These are phyloP conservation scores for Colletotrichum aenigma DNA, from an alignment of 2,329 filamentous ascomycete genomes.

Conservation along the genomic window DNA sequence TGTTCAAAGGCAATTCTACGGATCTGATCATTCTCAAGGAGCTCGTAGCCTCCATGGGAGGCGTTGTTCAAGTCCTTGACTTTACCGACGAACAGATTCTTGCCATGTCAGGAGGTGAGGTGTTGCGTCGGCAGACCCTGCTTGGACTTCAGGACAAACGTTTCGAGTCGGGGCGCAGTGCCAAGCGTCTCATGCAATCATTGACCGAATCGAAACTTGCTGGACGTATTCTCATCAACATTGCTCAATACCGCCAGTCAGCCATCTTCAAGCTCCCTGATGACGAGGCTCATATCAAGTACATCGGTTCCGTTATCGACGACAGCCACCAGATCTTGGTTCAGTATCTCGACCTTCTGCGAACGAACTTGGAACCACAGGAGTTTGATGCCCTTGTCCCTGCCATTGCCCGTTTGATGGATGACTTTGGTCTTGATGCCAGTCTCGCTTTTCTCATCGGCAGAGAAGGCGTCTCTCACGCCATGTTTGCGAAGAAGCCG, in stretches of 20 bases:
- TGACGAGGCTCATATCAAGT: slow-evolving; percentile 81
- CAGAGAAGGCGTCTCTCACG: slow-evolving; percentile 73
- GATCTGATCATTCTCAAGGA: slow-evolving; percentile 92
- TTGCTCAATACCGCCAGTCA: slow-evolving; percentile 89
- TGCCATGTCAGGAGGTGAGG: slow-evolving; percentile 85
- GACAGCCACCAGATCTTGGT: slow-evolving; percentile 85
- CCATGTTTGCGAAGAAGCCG: slow-evolving; percentile 48
- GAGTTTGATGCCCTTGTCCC: slow-evolving; percentile 84
- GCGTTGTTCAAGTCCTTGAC: slow-evolving; percentile 84
- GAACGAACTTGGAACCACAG: slow-evolving; percentile 74
- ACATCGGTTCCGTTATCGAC: slow-evolving; percentile 85
- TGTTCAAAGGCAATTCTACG: slow-evolving; percentile 82
- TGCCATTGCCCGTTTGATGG: slow-evolving; percentile 73
- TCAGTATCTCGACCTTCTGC: slow-evolving; percentile 89
- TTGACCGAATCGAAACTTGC: slow-evolving; percentile 80
- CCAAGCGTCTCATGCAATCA: slow-evolving; percentile 79
- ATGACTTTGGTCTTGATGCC: slow-evolving; percentile 79
- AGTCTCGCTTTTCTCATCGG: slow-evolving; percentile 85
- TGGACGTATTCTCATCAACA: slow-evolving; percentile 82
- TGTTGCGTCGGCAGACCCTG: slow-evolving; percentile 80
- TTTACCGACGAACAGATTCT: slow-evolving; percentile 88
- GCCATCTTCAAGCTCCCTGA: slow-evolving; percentile 79
- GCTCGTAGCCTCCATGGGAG: slow-evolving; percentile 90
- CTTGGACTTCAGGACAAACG: slow-evolving; percentile 82
- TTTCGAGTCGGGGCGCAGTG: slow-evolving; percentile 75